Percentiles rank a stretch among this genome's conserved stretches.
Evolutionary conservation across 2,329 filamentous ascomycete genomes (phyloP).

Genomic region (Microcera coccophila): DNA sequence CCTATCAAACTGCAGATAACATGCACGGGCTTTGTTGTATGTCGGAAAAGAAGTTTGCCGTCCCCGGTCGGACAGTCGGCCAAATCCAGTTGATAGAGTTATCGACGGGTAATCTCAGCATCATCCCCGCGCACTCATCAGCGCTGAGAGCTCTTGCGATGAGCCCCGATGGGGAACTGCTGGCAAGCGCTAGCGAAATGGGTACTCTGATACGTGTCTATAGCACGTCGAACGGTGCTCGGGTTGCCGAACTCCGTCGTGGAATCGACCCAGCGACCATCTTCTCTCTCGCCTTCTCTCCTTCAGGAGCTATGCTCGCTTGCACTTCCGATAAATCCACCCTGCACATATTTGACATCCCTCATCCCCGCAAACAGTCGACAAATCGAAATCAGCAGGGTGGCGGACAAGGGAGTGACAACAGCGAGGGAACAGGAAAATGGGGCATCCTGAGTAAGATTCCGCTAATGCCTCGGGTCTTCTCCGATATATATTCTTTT

Average conservation of each 20-base stretch:
- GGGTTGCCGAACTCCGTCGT: conserved; percentile 77
- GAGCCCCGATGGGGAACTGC: conserved; percentile 71
- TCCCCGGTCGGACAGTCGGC: conserved; percentile 81
- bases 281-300: conserved; percentile 84
- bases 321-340: conserved; percentile 97
- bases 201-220: conserved; percentile 88
- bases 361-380: conserved; percentile 47
- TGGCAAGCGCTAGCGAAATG: conserved; percentile 87
- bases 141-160: conserved; percentile 74
- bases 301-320: conserved; percentile 73
- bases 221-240: conserved; percentile 73
- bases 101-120: conserved; percentile 76
- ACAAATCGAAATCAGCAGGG: conserved; percentile 31
- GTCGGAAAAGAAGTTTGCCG: conserved; percentile 68
- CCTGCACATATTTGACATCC: conserved; percentile 87
- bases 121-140: conserved; percentile 85
- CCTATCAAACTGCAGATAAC: conserved; percentile 86
- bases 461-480: conserved; percentile 78
- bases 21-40: conserved; percentile 75
- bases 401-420: conserved; percentile 30
- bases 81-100: conserved; percentile 87
- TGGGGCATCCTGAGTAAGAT: conserved; percentile 84
- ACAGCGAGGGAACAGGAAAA: conserved; percentile 61
- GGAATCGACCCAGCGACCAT: conserved; percentile 86
- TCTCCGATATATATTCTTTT: conserved; percentile 87